phyloP scores from a whole-genome alignment of 495 filamentous ascomycete genomes.

The Saxophila tyrrhenica region DNA sequence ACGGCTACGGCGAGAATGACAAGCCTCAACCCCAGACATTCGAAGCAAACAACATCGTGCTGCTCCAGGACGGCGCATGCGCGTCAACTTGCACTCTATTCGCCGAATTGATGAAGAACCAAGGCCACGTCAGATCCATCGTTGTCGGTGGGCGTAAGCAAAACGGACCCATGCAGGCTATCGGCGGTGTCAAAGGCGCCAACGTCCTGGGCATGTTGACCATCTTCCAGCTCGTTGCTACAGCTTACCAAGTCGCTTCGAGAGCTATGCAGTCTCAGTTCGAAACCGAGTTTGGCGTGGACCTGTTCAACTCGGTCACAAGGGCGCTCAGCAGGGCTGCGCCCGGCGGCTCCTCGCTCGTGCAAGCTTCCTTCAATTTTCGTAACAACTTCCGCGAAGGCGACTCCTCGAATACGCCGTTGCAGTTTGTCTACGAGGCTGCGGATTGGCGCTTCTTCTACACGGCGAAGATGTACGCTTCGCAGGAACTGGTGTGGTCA shows the following conservation, averaged over 20 bases:
- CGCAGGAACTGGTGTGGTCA: conserved; percentile 25
- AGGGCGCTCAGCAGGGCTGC: not conserved
- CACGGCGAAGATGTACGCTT: conserved; percentile 24
- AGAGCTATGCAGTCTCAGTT: not conserved
- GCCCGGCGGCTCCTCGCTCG: no score
- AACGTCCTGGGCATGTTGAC: not conserved
- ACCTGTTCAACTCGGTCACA: not conserved
- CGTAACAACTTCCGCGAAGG: conserved; percentile 23
- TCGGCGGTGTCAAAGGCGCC: conserved; percentile 26
- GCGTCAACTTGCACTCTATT: conserved; percentile 43
- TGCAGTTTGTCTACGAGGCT: conserved; percentile 30
- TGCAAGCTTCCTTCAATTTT: conserved; percentile 16
- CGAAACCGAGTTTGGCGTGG: not conserved
- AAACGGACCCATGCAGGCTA: conserved; percentile 27
- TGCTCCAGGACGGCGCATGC: conserved; percentile 38
- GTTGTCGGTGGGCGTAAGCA: conserved; percentile 39
- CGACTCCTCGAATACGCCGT: conserved; percentile 19
- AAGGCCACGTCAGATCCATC: conserved; percentile 37
- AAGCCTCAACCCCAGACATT: conserved; percentile 27
- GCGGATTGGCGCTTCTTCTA: conserved; percentile 29
- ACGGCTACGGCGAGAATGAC: conserved; percentile 29
- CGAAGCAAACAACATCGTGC: conserved; percentile 25
- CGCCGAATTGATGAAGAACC: conserved; percentile 39
- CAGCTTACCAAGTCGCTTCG: not conserved
- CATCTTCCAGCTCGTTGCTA: not conserved